A percentile compares a stretch with the other conserved stretches of the same genome.
These are phyloP conservation scores for Thalia dealbata DNA, from an alignment of 176 grass and related monocot species.

Conservation along the genomic window DNA sequence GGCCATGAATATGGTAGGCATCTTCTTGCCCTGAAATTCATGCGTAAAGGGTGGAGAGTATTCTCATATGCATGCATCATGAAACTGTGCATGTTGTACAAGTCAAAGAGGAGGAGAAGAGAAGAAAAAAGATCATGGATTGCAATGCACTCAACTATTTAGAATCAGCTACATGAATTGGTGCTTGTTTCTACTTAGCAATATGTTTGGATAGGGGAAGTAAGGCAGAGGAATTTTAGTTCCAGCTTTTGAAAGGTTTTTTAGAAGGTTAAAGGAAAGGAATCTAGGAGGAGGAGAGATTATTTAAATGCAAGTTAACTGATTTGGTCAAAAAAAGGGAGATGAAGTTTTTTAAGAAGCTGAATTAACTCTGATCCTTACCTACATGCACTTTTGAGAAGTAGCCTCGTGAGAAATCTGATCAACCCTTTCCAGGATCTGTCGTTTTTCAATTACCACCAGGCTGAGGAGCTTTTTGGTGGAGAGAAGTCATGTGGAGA, in stretches of 20 bases:
- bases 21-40: background rate
- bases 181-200: too few relatives aligned
- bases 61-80: background rate
- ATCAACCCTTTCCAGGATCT: background rate
- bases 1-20: background rate
- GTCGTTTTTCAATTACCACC: conserved; percentile 9
- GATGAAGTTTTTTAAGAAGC: too few relatives aligned
- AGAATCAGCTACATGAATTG: too few relatives aligned
- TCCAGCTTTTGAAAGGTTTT: too few relatives aligned
- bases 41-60: background rate
- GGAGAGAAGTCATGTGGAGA: conserved; percentile 20
- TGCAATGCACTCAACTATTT: too few relatives aligned
- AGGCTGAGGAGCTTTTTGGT: background rate
- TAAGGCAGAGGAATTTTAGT: too few relatives aligned
- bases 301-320: too few relatives aligned
- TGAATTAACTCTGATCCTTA: too few relatives aligned
- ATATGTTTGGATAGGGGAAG: too few relatives aligned
- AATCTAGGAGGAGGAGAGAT: too few relatives aligned
- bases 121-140: background rate
- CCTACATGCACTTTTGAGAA: background rate
- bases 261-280: too few relatives aligned
- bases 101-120: background rate
- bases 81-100: background rate
- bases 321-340: too few relatives aligned
- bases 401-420: background rate